Conservation (phyloP, 1,284 basidiomycete genomes). For the Pyrrhoderma noxium region DNA sequence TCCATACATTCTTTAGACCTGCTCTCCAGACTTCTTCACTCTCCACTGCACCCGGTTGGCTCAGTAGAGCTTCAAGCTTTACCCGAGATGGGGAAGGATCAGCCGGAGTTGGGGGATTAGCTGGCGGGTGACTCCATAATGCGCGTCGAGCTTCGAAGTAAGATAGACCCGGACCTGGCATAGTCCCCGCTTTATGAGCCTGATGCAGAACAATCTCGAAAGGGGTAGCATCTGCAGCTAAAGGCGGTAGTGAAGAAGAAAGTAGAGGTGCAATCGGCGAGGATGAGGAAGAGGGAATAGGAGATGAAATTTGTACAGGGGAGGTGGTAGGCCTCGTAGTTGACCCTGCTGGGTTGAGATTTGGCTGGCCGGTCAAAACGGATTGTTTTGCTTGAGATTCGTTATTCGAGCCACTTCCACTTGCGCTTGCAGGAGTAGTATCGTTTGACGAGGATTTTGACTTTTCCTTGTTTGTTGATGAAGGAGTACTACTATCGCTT, state of each 20-base stretch:
- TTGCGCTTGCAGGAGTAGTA: too few relatives aligned
- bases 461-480: background rate
- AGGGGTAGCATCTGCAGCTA: background rate
- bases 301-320: too few relatives aligned
- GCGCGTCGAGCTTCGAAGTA: conserved; percentile 54
- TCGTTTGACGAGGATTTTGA: too few relatives aligned
- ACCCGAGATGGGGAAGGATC: conserved; percentile 34
- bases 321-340: too few relatives aligned
- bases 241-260: background rate
- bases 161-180: conserved; percentile 57
- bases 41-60: conserved; percentile 38
- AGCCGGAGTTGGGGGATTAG: conserved; percentile 19
- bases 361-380: too few relatives aligned
- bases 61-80: conserved; percentile 49
- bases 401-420: too few relatives aligned
- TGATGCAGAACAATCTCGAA: conserved; percentile 10
- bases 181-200: conserved; percentile 22
- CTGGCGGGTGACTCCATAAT: conserved; percentile 44
- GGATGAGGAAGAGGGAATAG: too few relatives aligned
- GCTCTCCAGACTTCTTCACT: conserved; percentile 48
- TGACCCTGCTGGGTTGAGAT: too few relatives aligned
- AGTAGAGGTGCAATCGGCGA: background rate
- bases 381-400: too few relatives aligned
- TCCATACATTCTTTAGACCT: conserved; percentile 57
- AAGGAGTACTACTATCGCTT: background rate